Percentiles rank a stretch among this genome's conserved stretches.
Evolutionary conservation across 768 basidiomycete species (phyloP).

Genomic region (Leccinum incarnatum): DNA sequence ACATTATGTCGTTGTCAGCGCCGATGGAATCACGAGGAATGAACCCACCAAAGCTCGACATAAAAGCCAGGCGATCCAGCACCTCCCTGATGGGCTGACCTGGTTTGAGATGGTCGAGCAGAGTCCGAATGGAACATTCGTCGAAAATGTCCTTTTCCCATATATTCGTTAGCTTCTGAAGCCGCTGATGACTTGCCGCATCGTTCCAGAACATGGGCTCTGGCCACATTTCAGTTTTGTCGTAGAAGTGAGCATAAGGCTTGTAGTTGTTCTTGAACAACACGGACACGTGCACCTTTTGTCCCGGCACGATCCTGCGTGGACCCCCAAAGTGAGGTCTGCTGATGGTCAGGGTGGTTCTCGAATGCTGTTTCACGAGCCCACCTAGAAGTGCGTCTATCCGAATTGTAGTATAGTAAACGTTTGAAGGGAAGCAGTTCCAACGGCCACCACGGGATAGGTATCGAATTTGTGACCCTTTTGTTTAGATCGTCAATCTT

Average conservation of each 20-base stretch:
- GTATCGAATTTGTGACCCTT: slow-evolving; percentile 17
- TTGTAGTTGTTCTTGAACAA: slow-evolving; percentile 32
- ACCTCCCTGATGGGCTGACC: slow-evolving; percentile 18
- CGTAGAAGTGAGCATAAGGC: slow-evolving; percentile 23
- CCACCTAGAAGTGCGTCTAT: slow-evolving; percentile 22
- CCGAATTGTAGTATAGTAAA: slow-evolving; percentile 29
- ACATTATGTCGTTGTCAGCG: background rate
- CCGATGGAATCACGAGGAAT: background rate
- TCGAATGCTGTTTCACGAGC: background rate
- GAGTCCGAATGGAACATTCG: slow-evolving; percentile 11
- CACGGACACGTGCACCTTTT: slow-evolving; percentile 32
- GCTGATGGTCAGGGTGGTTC: slow-evolving; percentile 5
- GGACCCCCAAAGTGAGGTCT: slow-evolving; percentile 29
- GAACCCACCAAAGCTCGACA: slow-evolving; percentile 28
- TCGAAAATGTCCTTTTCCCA: slow-evolving; percentile 34
- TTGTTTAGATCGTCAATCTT: slow-evolving; percentile 28
- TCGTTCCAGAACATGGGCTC: slow-evolving; percentile 33
- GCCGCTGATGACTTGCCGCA: slow-evolving; percentile 16
- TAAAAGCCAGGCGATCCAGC: slow-evolving; percentile 29
- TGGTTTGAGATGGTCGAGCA: slow-evolving; percentile 19
- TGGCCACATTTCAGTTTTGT: slow-evolving; percentile 24
- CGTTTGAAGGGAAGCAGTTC: slow-evolving; percentile 25
- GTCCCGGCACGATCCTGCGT: slow-evolving; percentile 28
- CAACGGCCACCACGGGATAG: slow-evolving; percentile 21
- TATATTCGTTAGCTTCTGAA: slow-evolving; percentile 13